A percentile compares a stretch with the other conserved stretches of the same genome.
These are phyloP conservation scores for Gymnopilus junonius DNA, from an alignment of 768 basidiomycete genomes.

Conservation along the genomic window DNA sequence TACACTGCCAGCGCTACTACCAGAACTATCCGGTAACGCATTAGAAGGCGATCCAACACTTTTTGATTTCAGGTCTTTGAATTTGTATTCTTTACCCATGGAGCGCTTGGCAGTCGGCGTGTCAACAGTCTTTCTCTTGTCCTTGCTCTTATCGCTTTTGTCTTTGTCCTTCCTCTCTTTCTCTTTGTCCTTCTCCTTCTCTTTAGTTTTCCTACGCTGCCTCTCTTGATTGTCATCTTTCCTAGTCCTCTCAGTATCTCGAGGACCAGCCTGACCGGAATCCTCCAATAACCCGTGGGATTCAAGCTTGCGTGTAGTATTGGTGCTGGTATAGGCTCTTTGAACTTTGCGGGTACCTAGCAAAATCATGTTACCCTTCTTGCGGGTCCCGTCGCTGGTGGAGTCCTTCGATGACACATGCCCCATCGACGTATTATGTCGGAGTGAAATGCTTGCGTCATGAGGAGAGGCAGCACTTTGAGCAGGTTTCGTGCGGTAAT, in stretches of 20 bases:
- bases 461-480: not conserved
- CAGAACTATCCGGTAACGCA: conserved; percentile 21
- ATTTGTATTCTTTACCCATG: not conserved
- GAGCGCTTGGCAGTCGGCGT: conserved; percentile 10
- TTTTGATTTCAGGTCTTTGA: conserved; percentile 12
- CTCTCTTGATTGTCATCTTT: conserved; percentile 26
- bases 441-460: conserved; percentile 11
- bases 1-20: conserved; percentile 32
- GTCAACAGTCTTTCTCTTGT: conserved; percentile 19
- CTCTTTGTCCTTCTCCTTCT: conserved; percentile 19
- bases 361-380: conserved; percentile 56
- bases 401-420: conserved; percentile 29
- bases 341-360: conserved; percentile 79
- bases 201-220: conserved; percentile 16
- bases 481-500: conserved; percentile 39
- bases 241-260: conserved; percentile 36
- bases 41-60: not conserved
- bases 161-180: conserved; percentile 33
- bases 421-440: conserved; percentile 14
- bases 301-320: conserved; percentile 67
- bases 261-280: conserved; percentile 32
- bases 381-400: conserved; percentile 20
- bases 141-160: conserved; percentile 26
- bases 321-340: conserved; percentile 77
- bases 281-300: conserved; percentile 71